These are phyloP conservation scores for Eutrema yunnanense DNA, from an alignment of 345 rosid species.

Conservation along the genomic window DNA sequence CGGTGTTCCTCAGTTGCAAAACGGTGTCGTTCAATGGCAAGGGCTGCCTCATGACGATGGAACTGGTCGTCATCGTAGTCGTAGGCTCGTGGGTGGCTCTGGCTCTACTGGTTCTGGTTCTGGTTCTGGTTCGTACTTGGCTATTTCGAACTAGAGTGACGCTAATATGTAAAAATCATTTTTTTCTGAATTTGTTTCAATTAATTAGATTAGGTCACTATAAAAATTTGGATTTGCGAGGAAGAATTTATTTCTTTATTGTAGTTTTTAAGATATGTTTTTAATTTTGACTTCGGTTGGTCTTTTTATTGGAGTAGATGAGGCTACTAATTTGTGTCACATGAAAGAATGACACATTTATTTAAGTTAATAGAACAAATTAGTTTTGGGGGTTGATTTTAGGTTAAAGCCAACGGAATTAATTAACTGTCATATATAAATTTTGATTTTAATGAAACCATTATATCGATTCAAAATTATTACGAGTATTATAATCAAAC, in stretches of 20 bases:
- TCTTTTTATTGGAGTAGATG: neutral
- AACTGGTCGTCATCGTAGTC: neutral
- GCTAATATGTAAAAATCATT: neutral
- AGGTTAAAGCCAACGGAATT: neutral
- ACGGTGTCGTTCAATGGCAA: neutral
- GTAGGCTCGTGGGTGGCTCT: constrained; percentile 7
- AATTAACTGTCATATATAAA: neutral
- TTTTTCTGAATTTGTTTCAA: neutral
- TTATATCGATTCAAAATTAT: neutral
- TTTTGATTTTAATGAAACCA: neutral
- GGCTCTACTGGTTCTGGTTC: constrained; percentile 8
- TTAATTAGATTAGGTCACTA: neutral
- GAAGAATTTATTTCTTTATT: neutral
- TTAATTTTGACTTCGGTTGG: neutral
- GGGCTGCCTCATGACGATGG: neutral
- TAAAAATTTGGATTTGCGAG: neutral
- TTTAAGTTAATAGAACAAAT: neutral
- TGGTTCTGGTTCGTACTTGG: constrained; percentile 16
- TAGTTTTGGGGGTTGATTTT: neutral
- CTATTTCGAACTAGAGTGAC: constrained; percentile 18
- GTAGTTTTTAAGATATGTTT: neutral
- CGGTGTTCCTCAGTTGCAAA: neutral
- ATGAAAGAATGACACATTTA: neutral
- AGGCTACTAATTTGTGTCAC: neutral
- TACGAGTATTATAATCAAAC: too few relatives aligned